Conservation (phyloP, 257 asterid genomes). For the Fraxinus pennsylvanica region DNA sequence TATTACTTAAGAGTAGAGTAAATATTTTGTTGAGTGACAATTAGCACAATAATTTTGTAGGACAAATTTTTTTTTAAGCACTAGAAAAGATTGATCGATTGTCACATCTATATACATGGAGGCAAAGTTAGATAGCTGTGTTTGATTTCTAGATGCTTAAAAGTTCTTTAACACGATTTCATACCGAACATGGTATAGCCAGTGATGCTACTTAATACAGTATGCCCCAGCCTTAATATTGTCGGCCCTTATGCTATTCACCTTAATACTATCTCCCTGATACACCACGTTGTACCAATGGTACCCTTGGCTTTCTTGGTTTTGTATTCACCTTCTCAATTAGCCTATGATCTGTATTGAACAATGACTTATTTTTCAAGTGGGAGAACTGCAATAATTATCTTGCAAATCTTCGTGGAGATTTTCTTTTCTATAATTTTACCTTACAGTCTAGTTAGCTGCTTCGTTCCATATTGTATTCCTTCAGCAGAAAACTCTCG, state of each 20-base stretch:
- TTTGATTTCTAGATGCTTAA: background rate
- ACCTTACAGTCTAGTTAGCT: background rate
- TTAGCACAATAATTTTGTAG: background rate
- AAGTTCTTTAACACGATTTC: too few relatives aligned
- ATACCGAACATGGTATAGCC: too few relatives aligned
- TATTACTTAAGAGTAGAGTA: background rate
- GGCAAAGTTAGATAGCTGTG: too few relatives aligned
- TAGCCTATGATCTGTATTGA: background rate
- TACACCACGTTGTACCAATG: conserved; percentile 21
- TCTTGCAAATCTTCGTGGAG: background rate
- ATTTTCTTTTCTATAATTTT: background rate
- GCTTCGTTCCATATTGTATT: background rate
- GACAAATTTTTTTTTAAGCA: too few relatives aligned
- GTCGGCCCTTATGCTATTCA: background rate
- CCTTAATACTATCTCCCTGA: background rate
- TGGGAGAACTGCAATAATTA: conserved; percentile 2
- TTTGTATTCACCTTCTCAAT: background rate
- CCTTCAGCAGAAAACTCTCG: background rate
- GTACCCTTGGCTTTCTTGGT: conserved; percentile 5
- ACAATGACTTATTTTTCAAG: background rate
- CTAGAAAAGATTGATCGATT: too few relatives aligned
- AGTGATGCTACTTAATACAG: background rate
- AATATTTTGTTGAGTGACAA: background rate
- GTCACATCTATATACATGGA: too few relatives aligned
- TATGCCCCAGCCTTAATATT: background rate